Conservation (phyloP, 257 asterid species). For the Nicotiana noctiflora region DNA sequence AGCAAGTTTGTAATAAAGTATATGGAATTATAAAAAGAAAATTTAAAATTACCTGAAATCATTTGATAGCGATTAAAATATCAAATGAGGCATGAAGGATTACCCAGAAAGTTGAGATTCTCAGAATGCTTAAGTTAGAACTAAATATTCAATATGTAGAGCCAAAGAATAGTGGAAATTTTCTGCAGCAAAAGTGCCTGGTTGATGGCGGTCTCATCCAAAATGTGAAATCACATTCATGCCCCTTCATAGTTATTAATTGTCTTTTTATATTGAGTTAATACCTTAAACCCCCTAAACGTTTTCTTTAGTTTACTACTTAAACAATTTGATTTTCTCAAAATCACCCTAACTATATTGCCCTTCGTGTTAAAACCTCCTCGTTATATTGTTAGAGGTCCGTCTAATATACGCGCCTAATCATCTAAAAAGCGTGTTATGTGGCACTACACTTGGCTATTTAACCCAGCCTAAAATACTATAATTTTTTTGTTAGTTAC, state of each 20-base stretch:
- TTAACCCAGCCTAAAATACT: no score
- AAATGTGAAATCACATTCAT: not conserved
- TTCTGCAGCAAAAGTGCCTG: not conserved
- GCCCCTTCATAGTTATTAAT: not conserved
- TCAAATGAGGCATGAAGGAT: constrained; percentile 4
- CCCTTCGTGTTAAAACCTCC: no score
- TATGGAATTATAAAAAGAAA: not conserved
- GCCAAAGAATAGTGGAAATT: not conserved
- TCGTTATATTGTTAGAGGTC: no score
- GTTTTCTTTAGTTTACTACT: no score
- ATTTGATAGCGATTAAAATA: not conserved
- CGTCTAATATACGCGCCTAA: no score
- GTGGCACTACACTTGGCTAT: no score
- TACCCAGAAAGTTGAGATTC: not conserved
- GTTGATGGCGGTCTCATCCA: not conserved
- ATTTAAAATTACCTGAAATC: constrained; percentile 3
- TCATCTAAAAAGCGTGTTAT: no score
- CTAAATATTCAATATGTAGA: not conserved
- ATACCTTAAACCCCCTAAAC: no score
- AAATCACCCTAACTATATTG: no score
- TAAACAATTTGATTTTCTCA: no score
- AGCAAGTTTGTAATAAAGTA: not conserved
- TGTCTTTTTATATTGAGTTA: no score
- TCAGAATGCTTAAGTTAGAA: not conserved
- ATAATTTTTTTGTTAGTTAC: no score